phyloP scores from a whole-genome alignment of 768 basidiomycete genomes.

The Mycena rebaudengoi region DNA sequence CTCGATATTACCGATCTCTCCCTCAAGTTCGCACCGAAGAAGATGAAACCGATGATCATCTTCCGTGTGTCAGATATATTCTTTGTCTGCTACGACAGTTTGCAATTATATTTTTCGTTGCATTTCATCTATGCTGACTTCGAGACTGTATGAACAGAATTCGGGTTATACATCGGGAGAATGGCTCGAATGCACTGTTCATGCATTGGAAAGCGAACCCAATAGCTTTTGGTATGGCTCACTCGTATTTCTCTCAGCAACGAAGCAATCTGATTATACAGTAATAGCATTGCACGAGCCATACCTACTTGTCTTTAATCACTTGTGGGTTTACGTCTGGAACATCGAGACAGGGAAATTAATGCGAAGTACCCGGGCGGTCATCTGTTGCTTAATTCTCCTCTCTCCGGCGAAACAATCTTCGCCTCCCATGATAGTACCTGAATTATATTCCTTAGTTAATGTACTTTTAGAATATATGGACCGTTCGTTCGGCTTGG shows the following conservation, averaged over 20 bases:
- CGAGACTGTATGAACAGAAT: too few relatives aligned
- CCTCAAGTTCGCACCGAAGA: conserved; percentile 51
- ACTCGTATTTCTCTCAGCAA: not conserved
- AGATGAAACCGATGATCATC: conserved; percentile 74
- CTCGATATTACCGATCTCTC: conserved; percentile 75
- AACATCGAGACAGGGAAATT: conserved; percentile 74
- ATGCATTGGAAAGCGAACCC: conserved; percentile 79
- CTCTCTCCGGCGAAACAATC: not conserved
- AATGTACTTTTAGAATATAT: too few relatives aligned
- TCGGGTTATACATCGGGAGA: conserved; percentile 84
- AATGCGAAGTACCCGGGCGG: conserved; percentile 73
- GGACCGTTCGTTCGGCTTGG: too few relatives aligned
- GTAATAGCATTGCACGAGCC: conserved; percentile 79
- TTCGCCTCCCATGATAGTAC: too few relatives aligned
- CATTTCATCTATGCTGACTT: not conserved
- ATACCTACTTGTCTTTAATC: conserved; percentile 81
- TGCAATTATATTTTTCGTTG: conserved; percentile 25
- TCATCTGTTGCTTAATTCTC: conserved; percentile 25
- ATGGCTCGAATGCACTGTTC: conserved; percentile 70
- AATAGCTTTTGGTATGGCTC: conserved; percentile 69
- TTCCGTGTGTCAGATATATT: conserved; percentile 81
- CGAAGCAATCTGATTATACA: not conserved
- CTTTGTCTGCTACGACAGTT: conserved; percentile 82
- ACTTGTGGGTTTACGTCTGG: conserved; percentile 78
- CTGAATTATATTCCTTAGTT: too few relatives aligned